Conservation (phyloP, 1,284 basidiomycete species). For the Meripilus lineatus region DNA sequence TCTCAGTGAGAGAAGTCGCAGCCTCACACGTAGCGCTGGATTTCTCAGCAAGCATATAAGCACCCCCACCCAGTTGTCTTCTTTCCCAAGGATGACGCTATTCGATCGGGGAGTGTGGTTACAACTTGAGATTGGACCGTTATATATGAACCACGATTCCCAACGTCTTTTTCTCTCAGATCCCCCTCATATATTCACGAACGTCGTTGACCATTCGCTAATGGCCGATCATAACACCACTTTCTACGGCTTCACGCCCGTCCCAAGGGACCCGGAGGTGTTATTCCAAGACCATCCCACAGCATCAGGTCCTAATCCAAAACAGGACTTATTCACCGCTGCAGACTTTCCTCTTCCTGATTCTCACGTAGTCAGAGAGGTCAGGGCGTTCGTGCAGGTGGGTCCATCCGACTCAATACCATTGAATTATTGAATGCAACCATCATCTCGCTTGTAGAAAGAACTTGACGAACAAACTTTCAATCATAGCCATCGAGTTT, state of each 20-base stretch:
- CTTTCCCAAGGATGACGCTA: too few relatives aligned
- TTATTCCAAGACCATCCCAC: slow-evolving; percentile 46
- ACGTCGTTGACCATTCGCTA: not conserved
- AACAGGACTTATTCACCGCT: slow-evolving; percentile 38
- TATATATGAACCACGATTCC: not conserved
- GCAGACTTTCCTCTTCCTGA: slow-evolving; percentile 42
- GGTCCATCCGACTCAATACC: slow-evolving; percentile 8
- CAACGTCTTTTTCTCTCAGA: not conserved
- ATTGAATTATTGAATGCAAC: not conserved
- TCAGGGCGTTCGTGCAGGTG: slow-evolving; percentile 39
- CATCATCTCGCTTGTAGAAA: slow-evolving; percentile 25
- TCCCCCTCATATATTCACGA: not conserved
- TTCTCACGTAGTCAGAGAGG: slow-evolving; percentile 36
- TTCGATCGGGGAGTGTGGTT: too few relatives aligned
- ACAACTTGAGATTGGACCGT: not conserved
- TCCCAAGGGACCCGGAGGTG: slow-evolving; percentile 43
- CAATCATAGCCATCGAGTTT: slow-evolving; percentile 49
- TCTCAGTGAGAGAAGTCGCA: too few relatives aligned
- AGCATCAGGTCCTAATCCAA: slow-evolving; percentile 39
- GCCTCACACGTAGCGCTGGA: too few relatives aligned
- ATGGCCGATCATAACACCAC: slow-evolving; percentile 1
- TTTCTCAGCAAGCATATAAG: too few relatives aligned
- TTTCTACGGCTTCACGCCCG: slow-evolving; percentile 43
- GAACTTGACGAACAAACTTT: slow-evolving; percentile 45
- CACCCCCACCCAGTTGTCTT: too few relatives aligned